These are phyloP conservation scores for Tulasnella sp. DNA, from an alignment of 768 basidiomycete species.

Conservation along the genomic window DNA sequence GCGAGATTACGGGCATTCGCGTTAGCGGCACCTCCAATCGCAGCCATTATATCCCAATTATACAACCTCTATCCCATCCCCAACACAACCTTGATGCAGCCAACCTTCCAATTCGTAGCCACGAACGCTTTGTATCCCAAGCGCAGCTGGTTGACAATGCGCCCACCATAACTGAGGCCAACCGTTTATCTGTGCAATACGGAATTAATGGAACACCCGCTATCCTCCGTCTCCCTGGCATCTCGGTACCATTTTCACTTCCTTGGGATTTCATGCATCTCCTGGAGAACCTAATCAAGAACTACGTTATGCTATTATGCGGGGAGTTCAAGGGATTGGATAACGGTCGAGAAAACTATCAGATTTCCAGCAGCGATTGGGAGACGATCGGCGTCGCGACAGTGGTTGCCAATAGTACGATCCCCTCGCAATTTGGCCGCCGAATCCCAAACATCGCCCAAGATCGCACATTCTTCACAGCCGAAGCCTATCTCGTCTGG, in stretches of 20 bases:
- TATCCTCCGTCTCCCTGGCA: slow-evolving; percentile 25
- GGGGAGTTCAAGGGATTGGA: slow-evolving; percentile 34
- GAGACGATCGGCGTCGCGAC: neutral
- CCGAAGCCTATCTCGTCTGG: neutral
- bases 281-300: slow-evolving; percentile 35
- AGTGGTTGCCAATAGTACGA: neutral
- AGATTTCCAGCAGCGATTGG: neutral
- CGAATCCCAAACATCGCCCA: neutral
- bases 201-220: slow-evolving; percentile 30
- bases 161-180: slow-evolving; percentile 17
- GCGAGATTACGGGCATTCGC: slow-evolving; percentile 27
- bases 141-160: neutral
- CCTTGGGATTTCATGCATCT: slow-evolving; percentile 43
- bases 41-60: slow-evolving; percentile 22
- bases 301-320: slow-evolving; percentile 31
- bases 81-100: neutral
- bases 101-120: neutral
- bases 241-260: slow-evolving; percentile 30
- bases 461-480: neutral
- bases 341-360: slow-evolving; percentile 19
- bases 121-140: neutral
- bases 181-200: slow-evolving; percentile 22
- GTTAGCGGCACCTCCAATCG: slow-evolving; percentile 7
- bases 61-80: neutral
- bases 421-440: neutral